These are phyloP conservation scores for Fallopia convolvulus DNA, from an alignment of 148 eudicot species.

Conservation along the genomic window DNA sequence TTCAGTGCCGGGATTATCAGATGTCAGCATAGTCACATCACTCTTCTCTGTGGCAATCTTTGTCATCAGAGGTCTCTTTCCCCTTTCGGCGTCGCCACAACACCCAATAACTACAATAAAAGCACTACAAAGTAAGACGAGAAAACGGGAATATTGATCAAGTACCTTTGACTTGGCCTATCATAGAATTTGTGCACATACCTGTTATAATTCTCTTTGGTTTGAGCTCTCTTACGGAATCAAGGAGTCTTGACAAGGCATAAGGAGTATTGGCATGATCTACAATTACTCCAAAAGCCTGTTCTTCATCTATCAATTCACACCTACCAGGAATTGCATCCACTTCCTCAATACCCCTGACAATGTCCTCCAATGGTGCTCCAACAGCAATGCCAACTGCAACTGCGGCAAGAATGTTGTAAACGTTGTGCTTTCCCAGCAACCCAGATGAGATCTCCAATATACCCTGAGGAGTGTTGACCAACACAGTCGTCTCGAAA, in stretches of 20 bases:
- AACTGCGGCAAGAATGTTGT: conserved; percentile 87
- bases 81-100: conserved; percentile 73
- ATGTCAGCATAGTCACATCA: conserved; percentile 87
- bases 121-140: conserved; percentile 1
- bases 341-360: conserved; percentile 96
- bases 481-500: conserved; percentile 94
- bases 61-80: conserved; percentile 89
- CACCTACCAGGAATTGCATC: conserved; percentile 97
- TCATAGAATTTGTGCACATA: conserved; percentile 13
- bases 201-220: conserved; percentile 91
- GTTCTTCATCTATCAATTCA: conserved; percentile 97
- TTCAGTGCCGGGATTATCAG: conserved; percentile 90
- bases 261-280: conserved; percentile 84
- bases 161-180: background rate
- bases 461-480: conserved; percentile 79
- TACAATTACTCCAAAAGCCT: conserved; percentile 93
- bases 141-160: background rate
- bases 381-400: conserved; percentile 96
- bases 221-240: conserved; percentile 77
- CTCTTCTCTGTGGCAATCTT: conserved; percentile 94
- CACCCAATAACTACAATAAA: conserved; percentile 68
- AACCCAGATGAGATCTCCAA: conserved; percentile 96
- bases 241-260: conserved; percentile 81
- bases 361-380: conserved; percentile 96
- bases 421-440: conserved; percentile 84